A percentile compares a stretch with the other conserved stretches of the same genome.
phyloP scores from a whole-genome alignment of 768 basidiomycete genomes.

The Serpula lacrymans region DNA sequence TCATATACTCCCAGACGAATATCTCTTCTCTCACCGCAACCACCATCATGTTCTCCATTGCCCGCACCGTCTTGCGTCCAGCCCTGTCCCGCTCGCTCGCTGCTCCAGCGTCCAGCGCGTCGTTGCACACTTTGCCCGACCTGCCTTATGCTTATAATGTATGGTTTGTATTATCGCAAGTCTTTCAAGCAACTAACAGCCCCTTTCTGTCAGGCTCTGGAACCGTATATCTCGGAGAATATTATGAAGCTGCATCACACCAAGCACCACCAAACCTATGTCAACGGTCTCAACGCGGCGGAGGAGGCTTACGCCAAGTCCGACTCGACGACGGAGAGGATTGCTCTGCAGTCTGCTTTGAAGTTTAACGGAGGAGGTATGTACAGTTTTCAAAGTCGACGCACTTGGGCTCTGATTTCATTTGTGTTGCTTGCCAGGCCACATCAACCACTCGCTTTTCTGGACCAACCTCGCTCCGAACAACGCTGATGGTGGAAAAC shows the following conservation, averaged over 20 bases:
- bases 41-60: slow-evolving; percentile 46
- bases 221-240: slow-evolving; percentile 85
- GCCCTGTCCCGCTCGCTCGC: slow-evolving; percentile 44
- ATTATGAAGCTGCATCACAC: slow-evolving; percentile 95
- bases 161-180: slow-evolving; percentile 2
- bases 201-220: slow-evolving; percentile 59
- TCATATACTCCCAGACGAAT: too few species aligned
- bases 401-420: not conserved
- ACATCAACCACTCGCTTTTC: slow-evolving; percentile 95
- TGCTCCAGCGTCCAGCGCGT: slow-evolving; percentile 37
- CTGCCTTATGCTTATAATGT: slow-evolving; percentile 83
- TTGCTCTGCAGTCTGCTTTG: slow-evolving; percentile 85
- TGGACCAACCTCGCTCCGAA: slow-evolving; percentile 95
- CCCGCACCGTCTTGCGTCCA: slow-evolving; percentile 42
- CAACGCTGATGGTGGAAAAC: slow-evolving; percentile 57
- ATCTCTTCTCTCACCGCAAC: slow-evolving; percentile 5
- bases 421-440: slow-evolving; percentile 54
- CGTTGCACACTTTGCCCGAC: slow-evolving; percentile 70
- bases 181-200: slow-evolving; percentile 2
- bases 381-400: slow-evolving; percentile 8
- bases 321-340: slow-evolving; percentile 65
- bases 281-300: slow-evolving; percentile 91
- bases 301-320: slow-evolving; percentile 76
- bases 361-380: slow-evolving; percentile 97
- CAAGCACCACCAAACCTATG: slow-evolving; percentile 92